A percentile compares a stretch with the other conserved stretches of the same genome.
These are phyloP conservation scores for Lodderomyces oxycetoniae DNA, from an alignment of 1,139 yeast genomes.

Conservation along the genomic window DNA sequence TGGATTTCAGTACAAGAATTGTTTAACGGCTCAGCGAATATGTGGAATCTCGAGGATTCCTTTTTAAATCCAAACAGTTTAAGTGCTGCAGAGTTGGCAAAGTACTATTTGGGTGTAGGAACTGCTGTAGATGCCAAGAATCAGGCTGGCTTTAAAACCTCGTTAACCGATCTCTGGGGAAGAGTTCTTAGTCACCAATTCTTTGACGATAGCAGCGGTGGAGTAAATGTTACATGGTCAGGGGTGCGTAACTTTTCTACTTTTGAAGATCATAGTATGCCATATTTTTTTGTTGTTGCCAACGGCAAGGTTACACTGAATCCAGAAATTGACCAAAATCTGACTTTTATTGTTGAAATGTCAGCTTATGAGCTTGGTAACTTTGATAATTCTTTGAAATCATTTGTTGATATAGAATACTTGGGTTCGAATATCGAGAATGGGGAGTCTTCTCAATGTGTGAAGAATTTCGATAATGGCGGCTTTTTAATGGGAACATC, in stretches of 20 bases:
- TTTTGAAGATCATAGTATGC: constrained; percentile 32
- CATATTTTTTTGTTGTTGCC: constrained; percentile 38
- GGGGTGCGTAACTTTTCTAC: constrained; percentile 23
- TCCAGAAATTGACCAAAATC: constrained; percentile 29
- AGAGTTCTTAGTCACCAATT: constrained; percentile 38
- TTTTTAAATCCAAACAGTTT: constrained; percentile 39
- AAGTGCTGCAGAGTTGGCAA: constrained; percentile 17
- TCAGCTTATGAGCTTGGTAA: constrained; percentile 42
- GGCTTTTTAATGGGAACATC: constrained; percentile 56
- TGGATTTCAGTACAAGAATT: constrained; percentile 35
- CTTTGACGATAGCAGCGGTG: constrained; percentile 22
- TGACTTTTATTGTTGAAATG: constrained; percentile 36
- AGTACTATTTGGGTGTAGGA: constrained; percentile 28
- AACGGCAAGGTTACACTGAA: constrained; percentile 35
- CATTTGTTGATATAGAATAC: constrained; percentile 30
- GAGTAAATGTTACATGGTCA: constrained; percentile 37
- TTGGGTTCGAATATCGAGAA: constrained; percentile 30
- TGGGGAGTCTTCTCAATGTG: constrained; percentile 28
- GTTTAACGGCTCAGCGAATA: constrained; percentile 19
- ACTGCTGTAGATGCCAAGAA: constrained; percentile 28
- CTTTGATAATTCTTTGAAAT: constrained; percentile 45
- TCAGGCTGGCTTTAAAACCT: constrained; percentile 33
- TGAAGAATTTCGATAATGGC: constrained; percentile 38
- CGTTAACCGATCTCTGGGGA: constrained; percentile 46
- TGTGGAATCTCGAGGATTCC: constrained; percentile 39